A percentile compares a stretch with the other conserved stretches of the same genome.
phyloP scores from a whole-genome alignment of 768 basidiomycete species.

The Baorangia bicolor region DNA sequence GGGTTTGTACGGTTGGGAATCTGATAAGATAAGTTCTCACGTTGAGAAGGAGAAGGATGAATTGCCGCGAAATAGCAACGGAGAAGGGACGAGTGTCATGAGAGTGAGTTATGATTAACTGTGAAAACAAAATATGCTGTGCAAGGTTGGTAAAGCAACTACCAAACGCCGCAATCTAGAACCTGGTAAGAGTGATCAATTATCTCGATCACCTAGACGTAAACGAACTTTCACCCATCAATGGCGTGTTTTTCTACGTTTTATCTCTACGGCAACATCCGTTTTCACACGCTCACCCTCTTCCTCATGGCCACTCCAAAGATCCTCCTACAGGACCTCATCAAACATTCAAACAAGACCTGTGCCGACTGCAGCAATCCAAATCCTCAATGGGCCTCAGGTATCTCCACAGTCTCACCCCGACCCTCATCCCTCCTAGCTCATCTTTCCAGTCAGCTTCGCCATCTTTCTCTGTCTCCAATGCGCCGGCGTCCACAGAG shows the following conservation, averaged over 20 bases:
- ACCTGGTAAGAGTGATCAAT: no score
- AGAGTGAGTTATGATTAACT: no score
- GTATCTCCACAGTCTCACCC: conserved; percentile 32
- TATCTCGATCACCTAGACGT: no score
- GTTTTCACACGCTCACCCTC: conserved; percentile 9
- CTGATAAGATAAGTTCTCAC: conserved; percentile 37
- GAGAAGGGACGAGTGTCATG: neutral
- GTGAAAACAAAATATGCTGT: no score
- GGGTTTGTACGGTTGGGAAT: conserved; percentile 20
- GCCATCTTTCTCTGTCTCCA: conserved; percentile 91
- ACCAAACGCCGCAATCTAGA: no score
- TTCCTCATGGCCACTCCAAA: conserved; percentile 40
- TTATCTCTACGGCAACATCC: no score
- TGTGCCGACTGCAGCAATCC: conserved; percentile 86
- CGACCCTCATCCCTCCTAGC: accelerated
- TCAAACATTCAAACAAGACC: conserved; percentile 67
- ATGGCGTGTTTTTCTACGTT: neutral
- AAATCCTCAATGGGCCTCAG: conserved; percentile 96
- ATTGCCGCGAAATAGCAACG: no score
- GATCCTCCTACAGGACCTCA: conserved; percentile 71
- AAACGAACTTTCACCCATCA: no score
- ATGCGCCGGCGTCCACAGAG: conserved; percentile 80
- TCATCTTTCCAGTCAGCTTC: conserved; percentile 48
- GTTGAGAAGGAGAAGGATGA: neutral
- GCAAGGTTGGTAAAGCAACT: no score